These are phyloP conservation scores for Russula dissimulans DNA, from an alignment of 768 basidiomycete species.

Conservation along the genomic window DNA sequence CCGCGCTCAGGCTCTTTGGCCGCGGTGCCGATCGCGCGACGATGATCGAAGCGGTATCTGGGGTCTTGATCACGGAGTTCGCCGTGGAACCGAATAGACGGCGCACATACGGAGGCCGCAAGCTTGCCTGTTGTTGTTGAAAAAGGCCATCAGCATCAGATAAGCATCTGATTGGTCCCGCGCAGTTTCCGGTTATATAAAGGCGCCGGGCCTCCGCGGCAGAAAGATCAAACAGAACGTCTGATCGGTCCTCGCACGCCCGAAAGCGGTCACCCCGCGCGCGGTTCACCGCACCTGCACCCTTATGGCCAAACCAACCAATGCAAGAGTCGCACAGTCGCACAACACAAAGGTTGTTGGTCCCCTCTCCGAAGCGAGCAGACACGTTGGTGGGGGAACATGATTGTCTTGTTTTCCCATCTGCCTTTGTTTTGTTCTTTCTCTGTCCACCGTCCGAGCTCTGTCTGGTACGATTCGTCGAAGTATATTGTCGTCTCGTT, in stretches of 20 bases:
- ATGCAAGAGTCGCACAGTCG: too few relatives aligned
- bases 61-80: slow-evolving; percentile 10
- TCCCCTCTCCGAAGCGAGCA: not conserved
- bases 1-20: slow-evolving; percentile 10
- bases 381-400: too few relatives aligned
- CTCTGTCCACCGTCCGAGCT: too few relatives aligned
- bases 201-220: slow-evolving; percentile 17
- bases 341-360: too few relatives aligned
- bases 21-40: slow-evolving; percentile 19
- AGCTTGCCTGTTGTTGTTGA: slow-evolving; percentile 1
- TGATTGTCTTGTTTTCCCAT: not conserved
- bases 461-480: not conserved
- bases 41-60: slow-evolving; percentile 16
- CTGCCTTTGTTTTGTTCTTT: too few relatives aligned
- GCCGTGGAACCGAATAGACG: not conserved
- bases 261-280: slow-evolving; percentile 16
- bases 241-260: slow-evolving; percentile 16
- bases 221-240: slow-evolving; percentile 20
- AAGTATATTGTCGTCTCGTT: not conserved
- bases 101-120: slow-evolving; percentile 13
- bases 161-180: slow-evolving; percentile 18
- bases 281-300: not conserved
- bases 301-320: not conserved
- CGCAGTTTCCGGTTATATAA: slow-evolving; percentile 5
- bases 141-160: slow-evolving; percentile 17